Base-by-base conservation (phyloP, 108 stramenopile species). In the Nannochloropsis gaditana region DNA sequence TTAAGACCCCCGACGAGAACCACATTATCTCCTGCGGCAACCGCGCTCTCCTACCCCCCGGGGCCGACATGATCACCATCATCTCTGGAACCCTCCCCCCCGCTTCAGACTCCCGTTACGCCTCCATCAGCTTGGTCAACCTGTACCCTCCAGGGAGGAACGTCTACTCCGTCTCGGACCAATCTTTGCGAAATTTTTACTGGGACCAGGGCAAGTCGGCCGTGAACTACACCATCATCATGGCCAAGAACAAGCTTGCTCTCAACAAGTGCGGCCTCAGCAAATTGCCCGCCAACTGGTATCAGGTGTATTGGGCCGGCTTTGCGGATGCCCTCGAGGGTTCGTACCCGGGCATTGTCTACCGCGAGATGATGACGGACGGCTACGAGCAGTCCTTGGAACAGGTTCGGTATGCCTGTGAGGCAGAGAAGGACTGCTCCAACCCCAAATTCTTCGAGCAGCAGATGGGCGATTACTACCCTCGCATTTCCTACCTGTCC, bases 151-250 rank as follows among this genome's bases (percentile, higher is more conserved):
- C 59, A 2, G 59, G 59, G 4, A 73, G n/a, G n/a, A 73, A 73
- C 59, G 59, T 73, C 59, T 73, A 73, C 6, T n/a, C 59, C 59
- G 59, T 73, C 4, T 73, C 59, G 15, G 59, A 73, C 59, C 59
- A 73, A n/a, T 73, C 59, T 73, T 8, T 73, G 5, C 59, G 59
- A 73, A 73, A 73, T 73, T 73, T 73, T 6, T 73, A 73, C 8
- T 73, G 59, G 59, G 59, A 73, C 59, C 59, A 73, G 59, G 59
- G 59, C 3, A 73, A 73, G n/a, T 73, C 59, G 15, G 59, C 59
- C 15, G 59, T 73, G 59, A 73, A 73, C 59, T 73, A 73, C 59
- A 73, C 59, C 59, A 73, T 73, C 59, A 73, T 73, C 59, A 73
- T 73, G 59, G 59, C 59, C 59, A 73, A 6, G 6, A 73, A 73